Evolutionary conservation across 2,329 filamentous ascomycete genomes (phyloP).

Genomic region (Cytospora piceae): DNA sequence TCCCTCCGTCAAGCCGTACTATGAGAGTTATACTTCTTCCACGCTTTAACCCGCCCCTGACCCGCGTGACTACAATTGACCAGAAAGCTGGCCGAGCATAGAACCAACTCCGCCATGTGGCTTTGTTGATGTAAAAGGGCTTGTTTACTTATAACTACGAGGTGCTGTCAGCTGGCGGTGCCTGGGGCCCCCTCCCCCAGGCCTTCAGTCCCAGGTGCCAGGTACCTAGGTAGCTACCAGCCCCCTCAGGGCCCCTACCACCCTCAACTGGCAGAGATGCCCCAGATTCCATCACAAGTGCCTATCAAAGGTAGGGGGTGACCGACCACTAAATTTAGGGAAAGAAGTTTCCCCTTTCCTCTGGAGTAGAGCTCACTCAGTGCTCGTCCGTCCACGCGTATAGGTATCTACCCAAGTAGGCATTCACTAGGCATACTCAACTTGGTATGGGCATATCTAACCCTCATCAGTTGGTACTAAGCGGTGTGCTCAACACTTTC

Average conservation of each 20-base stretch:
- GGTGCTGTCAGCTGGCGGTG: background rate
- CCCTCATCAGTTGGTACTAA: no score
- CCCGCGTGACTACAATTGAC: conserved; percentile 2
- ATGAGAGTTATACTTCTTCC: background rate
- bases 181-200: background rate
- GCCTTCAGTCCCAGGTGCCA: background rate
- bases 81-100: background rate
- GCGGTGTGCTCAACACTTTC: background rate
- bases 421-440: no score
- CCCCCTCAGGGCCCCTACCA: background rate
- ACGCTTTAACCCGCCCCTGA: background rate
- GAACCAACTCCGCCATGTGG: background rate
- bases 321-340: no score
- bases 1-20: no score
- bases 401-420: no score
- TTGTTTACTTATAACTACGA: background rate
- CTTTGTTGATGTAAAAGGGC: background rate
- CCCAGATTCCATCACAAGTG: background rate
- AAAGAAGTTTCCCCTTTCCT: no score
- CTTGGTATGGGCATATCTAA: no score
- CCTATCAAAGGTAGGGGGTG: no score
- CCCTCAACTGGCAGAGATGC: background rate
- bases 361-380: no score
- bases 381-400: no score
- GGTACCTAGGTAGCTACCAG: background rate